phyloP scores from a whole-genome alignment of 2,329 filamentous ascomycete species.

The Hypoxylon sp. region DNA sequence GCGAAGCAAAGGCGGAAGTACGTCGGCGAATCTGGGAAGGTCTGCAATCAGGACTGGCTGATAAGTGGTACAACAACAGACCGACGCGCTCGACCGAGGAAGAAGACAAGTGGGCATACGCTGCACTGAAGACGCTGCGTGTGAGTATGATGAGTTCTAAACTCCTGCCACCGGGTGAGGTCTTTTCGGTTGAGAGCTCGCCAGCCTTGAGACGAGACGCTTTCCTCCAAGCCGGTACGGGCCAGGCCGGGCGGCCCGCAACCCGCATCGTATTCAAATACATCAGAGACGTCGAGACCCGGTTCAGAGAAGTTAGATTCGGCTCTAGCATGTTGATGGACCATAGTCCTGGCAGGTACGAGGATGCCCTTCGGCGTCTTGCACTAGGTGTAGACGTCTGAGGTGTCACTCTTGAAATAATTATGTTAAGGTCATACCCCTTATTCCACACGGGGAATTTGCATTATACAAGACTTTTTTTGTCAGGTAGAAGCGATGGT shows the following conservation, averaged over 20 bases:
- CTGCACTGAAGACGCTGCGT: constrained; percentile 75
- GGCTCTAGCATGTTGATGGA: constrained; percentile 81
- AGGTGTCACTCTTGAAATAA: constrained; percentile 5
- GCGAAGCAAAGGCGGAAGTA: constrained; percentile 76
- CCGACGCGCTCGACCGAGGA: constrained; percentile 61
- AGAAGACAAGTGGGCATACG: constrained; percentile 78
- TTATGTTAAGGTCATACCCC: neutral
- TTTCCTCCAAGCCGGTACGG: constrained; percentile 64
- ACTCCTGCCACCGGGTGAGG: constrained; percentile 81
- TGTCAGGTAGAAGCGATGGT: constrained; percentile 2
- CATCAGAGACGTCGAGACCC: constrained; percentile 77
- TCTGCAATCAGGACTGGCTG: constrained; percentile 72
- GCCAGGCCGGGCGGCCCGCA: constrained; percentile 74
- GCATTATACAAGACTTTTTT: too few relatives aligned
- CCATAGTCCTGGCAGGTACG: constrained; percentile 82
- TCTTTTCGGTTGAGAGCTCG: constrained; percentile 79
- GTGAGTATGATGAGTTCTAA: constrained; percentile 78
- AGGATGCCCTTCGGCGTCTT: constrained; percentile 76
- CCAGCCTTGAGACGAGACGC: constrained; percentile 77
- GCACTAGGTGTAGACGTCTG: constrained; percentile 57
- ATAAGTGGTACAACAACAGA: constrained; percentile 71
- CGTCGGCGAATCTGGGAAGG: constrained; percentile 76
- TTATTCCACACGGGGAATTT: neutral
- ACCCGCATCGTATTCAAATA: constrained; percentile 79
- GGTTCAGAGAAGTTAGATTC: constrained; percentile 79